phyloP scores from a whole-genome alignment of 2,329 filamentous ascomycete species.

The Bisporella sp. region DNA sequence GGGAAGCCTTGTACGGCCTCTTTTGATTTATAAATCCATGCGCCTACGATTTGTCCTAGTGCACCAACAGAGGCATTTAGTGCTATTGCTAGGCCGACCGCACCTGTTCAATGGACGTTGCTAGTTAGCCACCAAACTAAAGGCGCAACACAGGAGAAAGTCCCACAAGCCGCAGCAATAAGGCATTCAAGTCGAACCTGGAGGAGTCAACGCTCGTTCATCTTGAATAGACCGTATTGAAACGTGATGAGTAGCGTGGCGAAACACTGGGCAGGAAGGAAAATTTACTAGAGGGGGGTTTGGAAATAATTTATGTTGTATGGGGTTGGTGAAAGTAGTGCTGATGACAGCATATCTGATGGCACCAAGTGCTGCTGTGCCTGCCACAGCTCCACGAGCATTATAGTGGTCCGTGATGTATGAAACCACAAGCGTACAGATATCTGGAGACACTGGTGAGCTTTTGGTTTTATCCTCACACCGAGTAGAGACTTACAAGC shows the following conservation, averaged over 20 bases:
- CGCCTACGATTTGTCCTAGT: constrained; percentile 62
- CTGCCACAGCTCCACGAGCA: too few species aligned
- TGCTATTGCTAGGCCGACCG: constrained; percentile 62
- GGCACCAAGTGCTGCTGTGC: too few species aligned
- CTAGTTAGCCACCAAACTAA: constrained; percentile 36
- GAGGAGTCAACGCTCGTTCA: constrained; percentile 44
- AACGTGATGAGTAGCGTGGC: too few species aligned
- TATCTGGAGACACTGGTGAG: constrained; percentile 13
- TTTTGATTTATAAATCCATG: constrained; percentile 65
- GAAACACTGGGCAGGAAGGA: too few species aligned
- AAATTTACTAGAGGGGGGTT: constrained; percentile 36
- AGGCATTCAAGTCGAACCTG: constrained; percentile 56
- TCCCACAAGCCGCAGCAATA: constrained; percentile 58
- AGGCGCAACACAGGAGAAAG: constrained; percentile 66
- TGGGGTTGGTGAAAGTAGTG: too few species aligned
- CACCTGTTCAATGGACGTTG: constrained; percentile 58
- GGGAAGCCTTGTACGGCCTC: constrained; percentile 34
- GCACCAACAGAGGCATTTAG: constrained; percentile 64
- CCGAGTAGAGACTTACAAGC: constrained; percentile 35
- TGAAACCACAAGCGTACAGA: constrained; percentile 41
- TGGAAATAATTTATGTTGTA: constrained; percentile 30
- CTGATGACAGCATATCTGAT: too few species aligned
- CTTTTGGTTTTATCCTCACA: too few species aligned
- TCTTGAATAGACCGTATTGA: constrained; percentile 28
- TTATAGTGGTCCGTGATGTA: constrained; percentile 50